Base-by-base conservation (phyloP, 768 basidiomycete species). In the Suillus brevipes region DNA sequence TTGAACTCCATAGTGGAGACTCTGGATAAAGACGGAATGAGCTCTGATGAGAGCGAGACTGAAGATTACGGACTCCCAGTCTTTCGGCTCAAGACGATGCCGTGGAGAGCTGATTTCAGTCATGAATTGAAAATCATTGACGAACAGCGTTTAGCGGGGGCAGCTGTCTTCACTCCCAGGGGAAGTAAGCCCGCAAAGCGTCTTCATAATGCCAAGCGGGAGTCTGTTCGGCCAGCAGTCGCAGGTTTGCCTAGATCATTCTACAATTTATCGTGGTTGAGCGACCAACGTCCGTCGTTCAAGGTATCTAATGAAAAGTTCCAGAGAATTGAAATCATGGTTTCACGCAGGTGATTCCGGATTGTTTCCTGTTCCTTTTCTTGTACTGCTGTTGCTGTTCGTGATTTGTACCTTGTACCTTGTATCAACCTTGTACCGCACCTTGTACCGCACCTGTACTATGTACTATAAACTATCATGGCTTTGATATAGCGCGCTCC, bases 1-100 rank as follows among this genome's bases (percentile, higher is more conserved):
- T n/a, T 47, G n/a, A n/a, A 47, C n/a, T 47, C 47, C n/a, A n/a
- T 61, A 7, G 18, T 61, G 43, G 40, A 61, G 16, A 45, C 45
- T 4, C 60, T 61, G 13, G 60, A 18, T 25, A 40, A 43, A 28
- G 31, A 61, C n/a, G 60, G 60, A 6, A 61, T 61, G 60, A 61
- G 60, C 31, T 61, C 60, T 61, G 60, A 61, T 20, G n/a, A 47
- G 45, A 47, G 45, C 1, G n/a, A 47, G 9, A n/a, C 2, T 4
- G 45, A 20, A n/a, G 45, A 47, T 8, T 20, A 4, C 10, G 4
- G 3, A 1, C 2, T 47, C 3, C 45, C 20, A 20, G 45, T n/a
- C 10, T n/a, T 47, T 47, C 45, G 4, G 20, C n/a, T 10, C 2
- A 47, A 47, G n/a, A 47, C 2, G 2, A 12, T 47, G 45, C 45